Evolutionary conservation across 768 basidiomycete genomes (phyloP).

Genomic region (Rhizopogon roseolus): DNA sequence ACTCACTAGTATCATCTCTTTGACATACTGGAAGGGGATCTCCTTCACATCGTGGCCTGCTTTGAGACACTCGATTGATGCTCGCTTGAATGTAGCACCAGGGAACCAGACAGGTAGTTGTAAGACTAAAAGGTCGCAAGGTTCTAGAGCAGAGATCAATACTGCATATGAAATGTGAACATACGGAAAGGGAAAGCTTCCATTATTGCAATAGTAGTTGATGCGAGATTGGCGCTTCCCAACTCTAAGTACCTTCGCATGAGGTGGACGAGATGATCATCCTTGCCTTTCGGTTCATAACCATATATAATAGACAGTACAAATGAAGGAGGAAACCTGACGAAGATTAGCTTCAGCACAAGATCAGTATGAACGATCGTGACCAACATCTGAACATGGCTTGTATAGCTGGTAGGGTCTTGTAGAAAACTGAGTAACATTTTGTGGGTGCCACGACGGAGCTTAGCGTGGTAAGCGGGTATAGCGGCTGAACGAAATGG

Average conservation of each 20-base stretch:
- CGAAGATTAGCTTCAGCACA: not conserved
- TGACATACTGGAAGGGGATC: conserved; percentile 24
- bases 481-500: not conserved
- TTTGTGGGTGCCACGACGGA: not conserved
- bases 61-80: conserved; percentile 18
- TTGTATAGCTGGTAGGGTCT: too few species aligned
- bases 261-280: not conserved
- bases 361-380: not conserved
- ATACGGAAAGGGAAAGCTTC: too few species aligned
- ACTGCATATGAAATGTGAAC: too few species aligned
- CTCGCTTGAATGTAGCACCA: conserved; percentile 27
- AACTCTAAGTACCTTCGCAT: not conserved
- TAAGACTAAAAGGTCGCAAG: not conserved
- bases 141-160: too few species aligned
- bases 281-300: not conserved
- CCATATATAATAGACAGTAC: not conserved
- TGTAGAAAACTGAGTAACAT: not conserved
- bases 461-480: not conserved
- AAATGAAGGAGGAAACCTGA: not conserved
- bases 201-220: too few species aligned
- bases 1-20: conserved; percentile 22
- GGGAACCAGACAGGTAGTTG: conserved; percentile 29
- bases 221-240: too few species aligned
- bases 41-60: conserved; percentile 17
- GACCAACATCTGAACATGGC: not conserved